Evolutionary conservation across 169 alveolate species (phyloP).

Genomic region (Plasmodium cynomolgi): DNA sequence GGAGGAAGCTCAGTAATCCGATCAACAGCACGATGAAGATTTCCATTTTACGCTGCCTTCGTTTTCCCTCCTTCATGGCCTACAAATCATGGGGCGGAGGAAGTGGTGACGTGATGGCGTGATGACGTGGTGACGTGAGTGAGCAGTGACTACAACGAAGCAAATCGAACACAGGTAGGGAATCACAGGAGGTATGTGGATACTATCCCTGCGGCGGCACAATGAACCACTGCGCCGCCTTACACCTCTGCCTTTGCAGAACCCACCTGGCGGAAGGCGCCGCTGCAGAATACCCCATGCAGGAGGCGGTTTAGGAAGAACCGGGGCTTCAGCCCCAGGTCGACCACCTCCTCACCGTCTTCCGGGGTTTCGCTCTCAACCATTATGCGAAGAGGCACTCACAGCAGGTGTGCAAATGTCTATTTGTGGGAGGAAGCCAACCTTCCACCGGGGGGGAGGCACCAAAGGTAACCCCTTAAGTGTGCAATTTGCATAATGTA

Average conservation of each 20-base stretch:
- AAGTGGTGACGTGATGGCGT: not conserved
- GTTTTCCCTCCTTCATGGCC: slow-evolving; percentile 18
- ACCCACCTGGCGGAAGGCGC: not conserved
- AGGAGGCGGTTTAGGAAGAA: slow-evolving; percentile 11
- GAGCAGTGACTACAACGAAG: not conserved
- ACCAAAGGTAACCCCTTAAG: not conserved
- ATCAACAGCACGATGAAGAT: slow-evolving; percentile 58
- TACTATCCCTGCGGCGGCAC: not conserved
- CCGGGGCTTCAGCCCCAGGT: slow-evolving; percentile 4
- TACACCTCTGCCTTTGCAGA: not conserved
- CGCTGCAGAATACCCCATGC: slow-evolving; percentile 4
- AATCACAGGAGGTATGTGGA: not conserved
- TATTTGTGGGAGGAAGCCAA: not conserved
- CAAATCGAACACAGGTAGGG: not conserved
- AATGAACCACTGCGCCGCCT: not conserved
- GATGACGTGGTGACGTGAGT: not conserved
- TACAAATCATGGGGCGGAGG: not conserved
- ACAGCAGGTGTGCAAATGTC: not conserved
- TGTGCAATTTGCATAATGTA: not conserved
- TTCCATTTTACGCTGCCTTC: slow-evolving; percentile 4
- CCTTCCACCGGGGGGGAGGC: not conserved
- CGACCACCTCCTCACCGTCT: not conserved
- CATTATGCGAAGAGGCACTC: not conserved
- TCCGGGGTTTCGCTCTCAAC: not conserved
- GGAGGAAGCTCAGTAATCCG: slow-evolving; percentile 86